Base-by-base conservation (phyloP, 2,329 filamentous ascomycete species). In the Colletotrichum orchidophilum region DNA sequence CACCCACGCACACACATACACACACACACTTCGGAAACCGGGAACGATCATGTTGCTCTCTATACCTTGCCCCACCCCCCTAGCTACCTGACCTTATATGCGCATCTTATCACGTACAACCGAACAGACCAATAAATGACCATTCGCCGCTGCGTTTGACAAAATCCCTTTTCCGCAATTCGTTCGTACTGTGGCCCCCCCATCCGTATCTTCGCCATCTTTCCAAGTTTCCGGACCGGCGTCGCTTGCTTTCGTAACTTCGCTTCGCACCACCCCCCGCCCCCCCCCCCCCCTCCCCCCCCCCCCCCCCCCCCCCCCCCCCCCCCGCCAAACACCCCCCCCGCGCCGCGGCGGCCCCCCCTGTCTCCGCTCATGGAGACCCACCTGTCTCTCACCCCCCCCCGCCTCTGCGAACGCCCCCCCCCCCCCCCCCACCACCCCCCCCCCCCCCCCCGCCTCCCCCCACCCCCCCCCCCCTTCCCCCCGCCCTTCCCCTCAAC, bases 21-120 rank as follows among this genome's bases (percentile, higher is more conserved):
- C 21, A 27, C 33, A 26, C 24, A 46, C 24, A 59, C 54, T 26
- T 46, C 57, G 57, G 57, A 60, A 60, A 49, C 57, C 24, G 57
- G 57, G 57, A 31, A 21, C 35, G 39, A 49, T 15, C 2, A 13
- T 46, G 13, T 18, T 27, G 11, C 39, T 18, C 39, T 42, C 15
- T 18, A 11, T 13, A 60, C 26, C 5, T 21, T 18, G 26, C 39
- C n/a, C n/a, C n/a, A 49, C 29, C 39, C 1, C 39, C 39, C 39
- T 18, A 42, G 39, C 39, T 18, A 42, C 15, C 35, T 12, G 39
- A 42, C 15, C 39, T 42, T 42, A 42, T 18, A 42, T 31, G 58
- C 18, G 39, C 60, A 54, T 63, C 60, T 63, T 52, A 63, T 63
- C 60, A 52, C 60, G 33, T 27, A 26, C 31, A 26, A 31, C 7